A percentile compares a stretch with the other conserved stretches of the same genome.
phyloP scores from a whole-genome alignment of 2,329 filamentous ascomycete species.

The Colletotrichum brevisporum region DNA sequence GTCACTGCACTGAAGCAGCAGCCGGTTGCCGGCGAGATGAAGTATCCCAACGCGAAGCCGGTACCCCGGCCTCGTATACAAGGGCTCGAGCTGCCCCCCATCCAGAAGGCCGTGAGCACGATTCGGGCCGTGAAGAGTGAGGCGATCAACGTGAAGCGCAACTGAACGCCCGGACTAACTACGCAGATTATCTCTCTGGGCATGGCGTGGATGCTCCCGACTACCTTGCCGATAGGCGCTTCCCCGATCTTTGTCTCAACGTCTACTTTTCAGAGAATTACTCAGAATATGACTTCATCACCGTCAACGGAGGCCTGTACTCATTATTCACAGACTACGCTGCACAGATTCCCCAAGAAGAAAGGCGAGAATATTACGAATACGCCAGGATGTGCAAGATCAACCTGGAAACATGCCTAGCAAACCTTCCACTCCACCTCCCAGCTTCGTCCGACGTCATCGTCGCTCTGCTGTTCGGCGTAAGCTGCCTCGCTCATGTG shows the following conservation, averaged over 20 bases:
- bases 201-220: conserved; percentile 49
- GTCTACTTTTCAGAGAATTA: conserved; percentile 52
- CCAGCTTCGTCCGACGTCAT: conserved; percentile 47
- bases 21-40: conserved; percentile 45
- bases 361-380: conserved; percentile 44
- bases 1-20: conserved; percentile 47
- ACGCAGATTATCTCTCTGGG: too few species aligned
- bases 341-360: conserved; percentile 32
- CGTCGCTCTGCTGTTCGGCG: conserved; percentile 43
- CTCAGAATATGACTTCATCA: conserved; percentile 51
- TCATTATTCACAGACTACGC: conserved; percentile 37
- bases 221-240: conserved; percentile 48
- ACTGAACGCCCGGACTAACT: too few species aligned
- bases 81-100: conserved; percentile 38
- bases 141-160: too few species aligned
- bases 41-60: conserved; percentile 44
- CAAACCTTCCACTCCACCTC: conserved; percentile 50
- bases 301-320: conserved; percentile 49
- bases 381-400: conserved; percentile 46
- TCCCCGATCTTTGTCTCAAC: conserved; percentile 50
- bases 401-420: conserved; percentile 50
- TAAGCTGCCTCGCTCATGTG: conserved; percentile 11
- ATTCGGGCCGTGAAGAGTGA: conserved; percentile 30
- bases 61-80: conserved; percentile 18
- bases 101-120: conserved; percentile 35